Percentiles rank a stretch among this genome's conserved stretches.
Evolutionary conservation across 441 rosid species (phyloP).

Genomic region (Syzygium syzygioides): DNA sequence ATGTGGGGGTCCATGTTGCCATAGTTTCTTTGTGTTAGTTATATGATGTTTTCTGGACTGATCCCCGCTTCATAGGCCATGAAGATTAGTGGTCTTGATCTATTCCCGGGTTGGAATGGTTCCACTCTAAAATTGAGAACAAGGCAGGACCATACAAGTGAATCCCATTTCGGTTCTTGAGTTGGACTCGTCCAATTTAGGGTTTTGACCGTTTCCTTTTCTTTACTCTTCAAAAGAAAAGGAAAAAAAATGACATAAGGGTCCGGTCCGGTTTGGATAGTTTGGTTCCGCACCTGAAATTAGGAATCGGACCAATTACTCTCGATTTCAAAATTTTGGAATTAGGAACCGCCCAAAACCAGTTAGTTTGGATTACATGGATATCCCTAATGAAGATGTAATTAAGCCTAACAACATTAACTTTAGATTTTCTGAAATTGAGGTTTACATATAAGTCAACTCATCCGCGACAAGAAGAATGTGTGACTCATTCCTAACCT

Average conservation of each 20-base stretch:
- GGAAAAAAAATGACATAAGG: neutral
- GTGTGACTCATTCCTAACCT: neutral
- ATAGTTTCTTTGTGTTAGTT: neutral
- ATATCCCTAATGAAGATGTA: neutral
- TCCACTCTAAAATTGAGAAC: neutral
- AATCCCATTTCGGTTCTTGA: rapidly evolving
- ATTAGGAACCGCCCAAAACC: rapidly evolving
- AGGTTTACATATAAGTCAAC: too few relatives aligned
- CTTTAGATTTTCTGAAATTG: neutral
- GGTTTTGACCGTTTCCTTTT: neutral
- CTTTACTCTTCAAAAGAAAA: neutral
- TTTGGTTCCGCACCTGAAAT: rapidly evolving
- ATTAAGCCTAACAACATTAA: neutral
- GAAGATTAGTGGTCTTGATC: neutral
- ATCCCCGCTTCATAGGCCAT: neutral
- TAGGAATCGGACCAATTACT: rapidly evolving
- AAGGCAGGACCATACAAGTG: too few relatives aligned
- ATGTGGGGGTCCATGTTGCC: neutral
- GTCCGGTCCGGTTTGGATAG: rapidly evolving
- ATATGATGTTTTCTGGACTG: neutral
- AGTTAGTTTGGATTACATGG: neutral
- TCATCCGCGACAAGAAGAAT: neutral
- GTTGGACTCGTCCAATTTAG: rapidly evolving
- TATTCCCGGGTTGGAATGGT: rapidly evolving
- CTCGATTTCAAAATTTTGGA: neutral